phyloP scores from a whole-genome alignment of 306 rosid species.

The Cercis canadensis region DNA sequence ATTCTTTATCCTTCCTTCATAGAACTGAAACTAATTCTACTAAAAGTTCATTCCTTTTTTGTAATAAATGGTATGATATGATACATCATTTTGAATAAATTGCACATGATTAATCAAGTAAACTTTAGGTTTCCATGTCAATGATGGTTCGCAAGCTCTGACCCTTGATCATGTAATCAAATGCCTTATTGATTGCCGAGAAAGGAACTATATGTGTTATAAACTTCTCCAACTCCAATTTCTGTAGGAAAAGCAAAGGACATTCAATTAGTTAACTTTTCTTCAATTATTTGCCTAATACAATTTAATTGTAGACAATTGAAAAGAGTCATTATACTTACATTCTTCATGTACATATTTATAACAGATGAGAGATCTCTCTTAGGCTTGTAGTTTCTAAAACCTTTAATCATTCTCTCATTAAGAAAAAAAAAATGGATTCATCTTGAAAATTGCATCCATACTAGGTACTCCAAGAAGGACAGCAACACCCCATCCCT shows the following conservation, averaged over 20 bases:
- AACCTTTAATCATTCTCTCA: slow-evolving; percentile 60
- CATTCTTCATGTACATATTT: slow-evolving; percentile 63
- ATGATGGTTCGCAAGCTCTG: slow-evolving; percentile 55
- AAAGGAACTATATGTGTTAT: slow-evolving; percentile 55
- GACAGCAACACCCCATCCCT: slow-evolving; percentile 70
- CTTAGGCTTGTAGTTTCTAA: slow-evolving; percentile 59
- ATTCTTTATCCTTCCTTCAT: no score
- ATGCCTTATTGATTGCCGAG: slow-evolving; percentile 60
- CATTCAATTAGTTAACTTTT: no score
- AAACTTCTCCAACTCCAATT: slow-evolving; percentile 55
- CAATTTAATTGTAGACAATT: not conserved
- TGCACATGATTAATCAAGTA: no score
- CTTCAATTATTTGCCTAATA: no score
- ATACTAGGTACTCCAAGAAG: slow-evolving; percentile 56
- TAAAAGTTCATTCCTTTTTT: no score
- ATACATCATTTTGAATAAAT: no score
- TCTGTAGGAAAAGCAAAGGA: slow-evolving; percentile 24
- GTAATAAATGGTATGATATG: no score
- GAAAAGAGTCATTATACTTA: not conserved
- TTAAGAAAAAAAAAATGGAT: slow-evolving; percentile 48
- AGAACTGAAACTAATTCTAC: no score
- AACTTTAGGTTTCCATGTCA: slow-evolving; percentile 47
- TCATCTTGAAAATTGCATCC: slow-evolving; percentile 51
- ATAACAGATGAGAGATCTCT: slow-evolving; percentile 55
- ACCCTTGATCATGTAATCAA: slow-evolving; percentile 53